phyloP scores from a whole-genome alignment of 164 flowering plant species.

The Tetrastigma voinierianum region DNA sequence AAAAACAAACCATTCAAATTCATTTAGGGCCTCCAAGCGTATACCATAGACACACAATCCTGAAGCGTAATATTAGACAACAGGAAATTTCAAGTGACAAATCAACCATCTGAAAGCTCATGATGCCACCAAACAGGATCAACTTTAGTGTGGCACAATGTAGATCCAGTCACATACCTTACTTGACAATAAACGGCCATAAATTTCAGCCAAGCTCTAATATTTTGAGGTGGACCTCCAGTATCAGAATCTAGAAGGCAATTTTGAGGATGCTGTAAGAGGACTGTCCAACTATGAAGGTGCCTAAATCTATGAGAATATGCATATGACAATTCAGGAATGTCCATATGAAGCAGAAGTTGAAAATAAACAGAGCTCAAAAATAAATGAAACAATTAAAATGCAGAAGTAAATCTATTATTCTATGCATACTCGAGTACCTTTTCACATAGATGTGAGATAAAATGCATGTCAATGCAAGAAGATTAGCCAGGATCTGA shows the following conservation, averaged over 20 bases:
- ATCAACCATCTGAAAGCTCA: neutral
- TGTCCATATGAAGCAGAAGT: too few species aligned
- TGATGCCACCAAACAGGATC: neutral
- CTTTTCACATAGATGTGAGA: too few species aligned
- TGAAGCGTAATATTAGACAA: neutral
- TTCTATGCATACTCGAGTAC: too few species aligned
- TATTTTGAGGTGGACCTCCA: slow-evolving; percentile 70
- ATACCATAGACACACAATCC: neutral
- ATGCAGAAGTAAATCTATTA: too few species aligned
- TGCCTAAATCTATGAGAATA: too few species aligned
- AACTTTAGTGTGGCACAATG: neutral
- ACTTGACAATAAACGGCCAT: slow-evolving; percentile 45
- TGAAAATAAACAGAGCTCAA: too few species aligned
- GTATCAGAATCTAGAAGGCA: slow-evolving; percentile 38
- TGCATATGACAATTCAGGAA: too few species aligned
- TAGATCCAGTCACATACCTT: slow-evolving; percentile 44
- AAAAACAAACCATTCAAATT: neutral
- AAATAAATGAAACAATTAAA: too few species aligned
- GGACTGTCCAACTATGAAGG: too few species aligned
- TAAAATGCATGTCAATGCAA: too few species aligned
- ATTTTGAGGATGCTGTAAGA: slow-evolving; percentile 1
- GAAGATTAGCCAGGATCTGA: too few species aligned
- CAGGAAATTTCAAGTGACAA: neutral
- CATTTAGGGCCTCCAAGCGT: neutral
- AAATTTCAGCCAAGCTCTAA: slow-evolving; percentile 71